A percentile compares a stretch with the other conserved stretches of the same genome.
These are phyloP conservation scores for Pythium rhizo-oryzae DNA, from an alignment of 352 stramenopile genomes.

Conservation along the genomic window DNA sequence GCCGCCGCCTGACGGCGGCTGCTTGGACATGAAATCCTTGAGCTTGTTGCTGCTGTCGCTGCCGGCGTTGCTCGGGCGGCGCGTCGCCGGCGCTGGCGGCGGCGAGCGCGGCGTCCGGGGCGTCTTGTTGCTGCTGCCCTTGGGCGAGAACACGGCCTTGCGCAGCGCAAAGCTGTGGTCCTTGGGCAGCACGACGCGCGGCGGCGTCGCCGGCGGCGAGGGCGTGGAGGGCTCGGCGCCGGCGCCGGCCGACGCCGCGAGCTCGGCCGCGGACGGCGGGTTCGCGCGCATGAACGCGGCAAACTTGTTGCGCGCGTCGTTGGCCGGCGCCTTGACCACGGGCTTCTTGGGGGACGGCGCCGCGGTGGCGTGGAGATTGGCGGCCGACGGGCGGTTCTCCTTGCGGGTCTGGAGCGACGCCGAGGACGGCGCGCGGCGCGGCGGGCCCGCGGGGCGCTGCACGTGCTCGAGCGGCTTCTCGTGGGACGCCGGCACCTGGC, in stretches of 20 bases:
- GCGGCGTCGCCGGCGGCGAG: conserved; percentile 16
- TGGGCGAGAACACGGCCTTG: conserved; percentile 64
- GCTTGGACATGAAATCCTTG: conserved; percentile 77
- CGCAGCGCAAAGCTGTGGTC: conserved; percentile 56
- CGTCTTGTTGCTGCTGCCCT: conserved; percentile 22
- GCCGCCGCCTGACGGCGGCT: conserved; percentile 41
- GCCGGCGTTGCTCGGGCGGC: conserved; percentile 34
- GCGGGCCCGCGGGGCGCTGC: conserved; percentile 56
- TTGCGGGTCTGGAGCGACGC: conserved; percentile 34
- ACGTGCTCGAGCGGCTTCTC: conserved; percentile 62
- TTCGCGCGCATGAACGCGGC: conserved; percentile 83
- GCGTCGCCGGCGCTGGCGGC: conserved; percentile 22
- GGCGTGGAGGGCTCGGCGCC: conserved; percentile 5
- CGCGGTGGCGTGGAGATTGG: conserved; percentile 1
- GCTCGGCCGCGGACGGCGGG: conserved; percentile 36
- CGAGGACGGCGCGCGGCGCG: conserved; percentile 43
- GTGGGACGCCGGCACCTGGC: conserved; percentile 63
- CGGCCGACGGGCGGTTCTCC: conserved; percentile 30
- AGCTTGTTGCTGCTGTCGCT: conserved; percentile 82
- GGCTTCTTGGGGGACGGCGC: background rate
- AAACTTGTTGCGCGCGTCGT: conserved; percentile 74
- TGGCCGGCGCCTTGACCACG: conserved; percentile 10
- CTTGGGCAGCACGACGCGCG: conserved; percentile 24
- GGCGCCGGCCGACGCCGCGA: background rate
- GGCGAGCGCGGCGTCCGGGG: conserved; percentile 21